A percentile compares a stretch with the other conserved stretches of the same genome.
Evolutionary conservation across 1,284 basidiomycete genomes (phyloP).

Genomic region (Termitomyces sp.): DNA sequence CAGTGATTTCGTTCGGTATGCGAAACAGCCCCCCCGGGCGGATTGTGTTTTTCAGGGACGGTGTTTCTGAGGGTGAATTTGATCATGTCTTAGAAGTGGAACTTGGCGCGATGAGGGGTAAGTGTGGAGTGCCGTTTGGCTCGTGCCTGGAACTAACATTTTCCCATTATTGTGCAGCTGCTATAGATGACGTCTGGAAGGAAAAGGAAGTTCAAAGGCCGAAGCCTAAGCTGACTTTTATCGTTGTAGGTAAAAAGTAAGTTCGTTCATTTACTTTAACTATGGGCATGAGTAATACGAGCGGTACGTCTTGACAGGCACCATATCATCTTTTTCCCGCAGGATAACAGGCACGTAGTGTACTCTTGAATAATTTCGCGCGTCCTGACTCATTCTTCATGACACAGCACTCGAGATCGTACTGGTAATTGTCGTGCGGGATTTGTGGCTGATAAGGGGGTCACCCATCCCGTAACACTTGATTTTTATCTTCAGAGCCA

Average conservation of each 20-base stretch:
- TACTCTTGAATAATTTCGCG: background rate
- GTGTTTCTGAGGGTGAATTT: slow-evolving; percentile 15
- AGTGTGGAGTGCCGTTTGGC: background rate
- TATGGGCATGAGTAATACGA: background rate
- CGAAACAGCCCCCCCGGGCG: slow-evolving; percentile 1
- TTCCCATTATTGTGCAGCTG: background rate
- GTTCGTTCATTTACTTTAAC: background rate
- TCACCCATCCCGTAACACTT: slow-evolving; percentile 9
- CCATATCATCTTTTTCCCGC: slow-evolving; percentile 14
- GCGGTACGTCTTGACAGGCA: slow-evolving; percentile 5
- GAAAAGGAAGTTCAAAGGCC: slow-evolving; percentile 4
- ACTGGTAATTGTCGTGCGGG: slow-evolving; percentile 16
- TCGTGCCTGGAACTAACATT: slow-evolving; percentile 1
- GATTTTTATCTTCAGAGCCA: slow-evolving; percentile 15
- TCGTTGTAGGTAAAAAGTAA: slow-evolving; percentile 13
- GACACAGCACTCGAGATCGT: slow-evolving; percentile 9
- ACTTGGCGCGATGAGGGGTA: slow-evolving; percentile 11
- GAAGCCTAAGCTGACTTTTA: slow-evolving; percentile 11
- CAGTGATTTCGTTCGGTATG: slow-evolving; percentile 6
- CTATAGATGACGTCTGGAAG: slow-evolving; percentile 11
- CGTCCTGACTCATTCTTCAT: slow-evolving; percentile 3
- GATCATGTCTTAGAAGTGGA: slow-evolving; percentile 10
- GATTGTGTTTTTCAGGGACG: slow-evolving; percentile 12
- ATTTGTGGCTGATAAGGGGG: slow-evolving; percentile 12
- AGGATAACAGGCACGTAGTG: slow-evolving; percentile 9